Percentiles rank a stretch among this genome's conserved stretches.
Evolutionary conservation across 2,329 filamentous ascomycete genomes (phyloP).

Genomic region (Ambrosiella cleistominuta): DNA sequence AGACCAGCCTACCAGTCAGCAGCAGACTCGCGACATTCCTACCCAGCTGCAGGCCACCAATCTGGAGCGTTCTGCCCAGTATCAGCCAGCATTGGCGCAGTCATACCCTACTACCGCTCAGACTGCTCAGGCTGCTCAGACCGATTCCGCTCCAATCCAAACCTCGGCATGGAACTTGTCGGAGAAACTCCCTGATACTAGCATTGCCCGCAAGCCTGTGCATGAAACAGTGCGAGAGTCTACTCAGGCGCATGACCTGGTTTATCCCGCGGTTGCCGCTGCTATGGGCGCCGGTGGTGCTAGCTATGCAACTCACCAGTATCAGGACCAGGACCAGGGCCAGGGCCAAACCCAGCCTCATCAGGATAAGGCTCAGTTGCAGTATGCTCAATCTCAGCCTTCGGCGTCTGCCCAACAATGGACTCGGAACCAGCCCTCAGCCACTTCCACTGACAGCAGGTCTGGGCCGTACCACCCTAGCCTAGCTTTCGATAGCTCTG

Average conservation of each 20-base stretch:
- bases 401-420: not conserved
- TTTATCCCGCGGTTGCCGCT: not conserved
- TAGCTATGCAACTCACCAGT: not conserved
- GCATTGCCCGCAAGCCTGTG: not conserved
- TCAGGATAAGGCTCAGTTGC: not conserved
- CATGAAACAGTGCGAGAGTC: not conserved
- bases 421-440: not conserved
- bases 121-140: too few species aligned
- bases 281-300: not conserved
- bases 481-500: not conserved
- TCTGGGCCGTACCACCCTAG: slow-evolving; percentile 1
- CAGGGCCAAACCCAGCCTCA: not conserved
- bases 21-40: not conserved
- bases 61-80: not conserved
- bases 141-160: too few species aligned
- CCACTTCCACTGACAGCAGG: not conserved
- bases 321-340: not conserved
- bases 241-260: not conserved
- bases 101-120: too few species aligned
- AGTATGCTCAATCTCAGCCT: not conserved
- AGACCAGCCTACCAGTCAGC: not conserved
- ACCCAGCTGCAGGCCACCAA: not conserved
- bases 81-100: too few species aligned
- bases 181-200: not conserved
- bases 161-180: not conserved